These are phyloP conservation scores for Suillus paluster DNA, from an alignment of 768 basidiomycete species.

Conservation along the genomic window DNA sequence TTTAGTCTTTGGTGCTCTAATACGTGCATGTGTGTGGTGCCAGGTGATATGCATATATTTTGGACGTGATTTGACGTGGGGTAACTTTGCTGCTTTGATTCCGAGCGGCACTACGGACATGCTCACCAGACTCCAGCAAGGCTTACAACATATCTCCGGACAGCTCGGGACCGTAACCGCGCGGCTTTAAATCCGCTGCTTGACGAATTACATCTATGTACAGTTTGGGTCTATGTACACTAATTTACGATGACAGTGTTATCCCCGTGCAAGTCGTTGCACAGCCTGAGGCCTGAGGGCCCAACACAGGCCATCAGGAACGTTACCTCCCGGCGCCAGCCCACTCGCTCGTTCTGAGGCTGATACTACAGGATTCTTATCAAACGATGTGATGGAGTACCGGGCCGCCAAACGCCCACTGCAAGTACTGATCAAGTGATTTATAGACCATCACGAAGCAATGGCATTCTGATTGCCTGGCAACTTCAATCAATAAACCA, in stretches of 20 bases:
- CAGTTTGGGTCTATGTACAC: no score
- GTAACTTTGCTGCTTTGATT: no score
- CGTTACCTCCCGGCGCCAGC: not conserved
- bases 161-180: no score
- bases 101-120: no score
- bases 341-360: not conserved
- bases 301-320: not conserved
- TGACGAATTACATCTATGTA: no score
- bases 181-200: no score
- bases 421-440: not conserved
- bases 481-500: not conserved
- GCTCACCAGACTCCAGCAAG: no score
- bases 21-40: not conserved
- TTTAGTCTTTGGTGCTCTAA: not conserved
- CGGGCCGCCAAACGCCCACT: not conserved
- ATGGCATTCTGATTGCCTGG: not conserved
- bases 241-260: not conserved
- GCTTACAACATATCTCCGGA: no score
- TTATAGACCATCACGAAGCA: not conserved
- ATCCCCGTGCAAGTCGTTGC: not conserved
- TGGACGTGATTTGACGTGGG: no score
- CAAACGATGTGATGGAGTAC: not conserved
- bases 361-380: no score
- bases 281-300: not conserved
- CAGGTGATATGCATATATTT: not conserved